A percentile compares a stretch with the other conserved stretches of the same genome.
Evolutionary conservation across 2,329 filamentous ascomycete species (phyloP).

Genomic region (Lachnellula willkommii): DNA sequence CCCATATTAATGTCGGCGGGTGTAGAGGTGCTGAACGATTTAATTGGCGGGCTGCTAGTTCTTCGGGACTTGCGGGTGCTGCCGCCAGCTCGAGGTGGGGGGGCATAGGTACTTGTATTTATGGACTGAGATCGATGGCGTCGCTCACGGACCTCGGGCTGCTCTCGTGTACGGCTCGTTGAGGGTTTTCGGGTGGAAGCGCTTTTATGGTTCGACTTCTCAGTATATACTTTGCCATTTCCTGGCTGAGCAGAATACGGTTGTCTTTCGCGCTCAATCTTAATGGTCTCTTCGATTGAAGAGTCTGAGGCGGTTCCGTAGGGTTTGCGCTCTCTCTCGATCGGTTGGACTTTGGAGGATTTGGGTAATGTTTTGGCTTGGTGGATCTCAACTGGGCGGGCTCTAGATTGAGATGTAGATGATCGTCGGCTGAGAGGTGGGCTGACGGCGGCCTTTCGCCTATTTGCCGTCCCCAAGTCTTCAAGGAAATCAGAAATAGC

Average conservation of each 20-base stretch:
- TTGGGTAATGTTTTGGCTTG: slow-evolving; percentile 22
- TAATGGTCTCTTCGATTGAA: slow-evolving; percentile 40
- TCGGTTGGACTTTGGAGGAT: slow-evolving; percentile 26
- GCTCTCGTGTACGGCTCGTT: slow-evolving; percentile 16
- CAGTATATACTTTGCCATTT: slow-evolving; percentile 51
- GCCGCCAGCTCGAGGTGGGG: slow-evolving; percentile 8
- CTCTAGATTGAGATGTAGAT: slow-evolving; percentile 17
- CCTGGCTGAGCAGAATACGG: slow-evolving; percentile 58
- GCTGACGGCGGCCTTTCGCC: slow-evolving; percentile 30
- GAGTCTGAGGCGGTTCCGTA: slow-evolving; percentile 34
- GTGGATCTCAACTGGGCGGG: slow-evolving; percentile 24
- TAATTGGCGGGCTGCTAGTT: slow-evolving; percentile 23
- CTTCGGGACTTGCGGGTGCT: slow-evolving; percentile 4
- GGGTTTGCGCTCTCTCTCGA: slow-evolving; percentile 34
- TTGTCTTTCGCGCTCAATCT: slow-evolving; percentile 61
- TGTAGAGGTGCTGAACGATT: slow-evolving; percentile 25
- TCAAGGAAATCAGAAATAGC: slow-evolving; percentile 46
- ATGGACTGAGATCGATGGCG: slow-evolving; percentile 22
- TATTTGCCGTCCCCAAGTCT: slow-evolving; percentile 42
- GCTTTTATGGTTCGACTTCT: slow-evolving; percentile 22
- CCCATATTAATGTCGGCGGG: slow-evolving; percentile 19
- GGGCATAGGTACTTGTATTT: slow-evolving; percentile 17
- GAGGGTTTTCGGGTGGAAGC: slow-evolving; percentile 23
- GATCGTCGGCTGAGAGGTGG: slow-evolving; percentile 22
- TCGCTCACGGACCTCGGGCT: neutral